A percentile compares a stretch with the other conserved stretches of the same genome.
Conservation (phyloP, 352 stramenopile species). For the Phytophthora ohioensis region DNA sequence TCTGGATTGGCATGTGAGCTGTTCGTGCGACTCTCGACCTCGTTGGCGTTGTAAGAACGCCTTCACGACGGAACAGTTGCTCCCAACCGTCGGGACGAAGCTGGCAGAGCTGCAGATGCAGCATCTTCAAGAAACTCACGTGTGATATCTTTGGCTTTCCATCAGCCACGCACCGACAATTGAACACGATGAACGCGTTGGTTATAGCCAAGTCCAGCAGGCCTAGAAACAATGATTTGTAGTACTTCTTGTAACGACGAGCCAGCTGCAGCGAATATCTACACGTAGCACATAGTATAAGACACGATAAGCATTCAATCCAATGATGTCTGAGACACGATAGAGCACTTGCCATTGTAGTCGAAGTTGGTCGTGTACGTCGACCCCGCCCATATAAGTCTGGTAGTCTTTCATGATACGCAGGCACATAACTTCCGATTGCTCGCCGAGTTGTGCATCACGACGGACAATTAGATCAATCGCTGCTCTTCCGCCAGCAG, state of each 20-base stretch:
- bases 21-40: no score
- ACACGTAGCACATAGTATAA: not conserved
- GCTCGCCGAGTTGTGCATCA: not conserved
- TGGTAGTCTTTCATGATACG: not conserved
- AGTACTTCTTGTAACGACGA: not conserved
- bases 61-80: not conserved
- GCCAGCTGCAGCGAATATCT: not conserved
- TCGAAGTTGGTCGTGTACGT: not conserved
- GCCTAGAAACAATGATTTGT: not conserved
- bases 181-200: not conserved
- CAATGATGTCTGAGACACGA: not conserved
- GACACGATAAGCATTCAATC: not conserved
- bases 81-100: not conserved
- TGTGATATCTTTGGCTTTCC: slow-evolving; percentile 4
- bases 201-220: not conserved
- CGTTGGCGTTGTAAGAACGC: no score
- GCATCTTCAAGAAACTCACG: slow-evolving; percentile 1
- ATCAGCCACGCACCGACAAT: not conserved
- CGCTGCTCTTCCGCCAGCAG: not conserved
- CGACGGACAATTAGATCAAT: not conserved
- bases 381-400: not conserved
- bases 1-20: slow-evolving; percentile 2
- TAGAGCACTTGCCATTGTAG: not conserved
- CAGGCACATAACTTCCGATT: not conserved
- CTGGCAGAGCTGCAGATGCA: not conserved